phyloP scores from a whole-genome alignment of 768 basidiomycete genomes.

The Lactifluus subvellereus region DNA sequence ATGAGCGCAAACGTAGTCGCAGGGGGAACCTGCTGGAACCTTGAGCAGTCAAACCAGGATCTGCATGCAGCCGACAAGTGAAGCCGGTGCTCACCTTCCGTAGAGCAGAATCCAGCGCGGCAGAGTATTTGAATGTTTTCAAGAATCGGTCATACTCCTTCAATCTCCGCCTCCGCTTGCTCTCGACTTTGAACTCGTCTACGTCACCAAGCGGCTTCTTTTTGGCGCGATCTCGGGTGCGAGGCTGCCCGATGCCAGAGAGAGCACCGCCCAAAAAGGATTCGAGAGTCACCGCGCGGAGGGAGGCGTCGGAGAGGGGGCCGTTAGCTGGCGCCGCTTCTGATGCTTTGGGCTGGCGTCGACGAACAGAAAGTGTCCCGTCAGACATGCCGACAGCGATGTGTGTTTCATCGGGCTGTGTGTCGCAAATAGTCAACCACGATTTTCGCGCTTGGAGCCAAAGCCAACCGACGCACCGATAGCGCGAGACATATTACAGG shows the following conservation, averaged over 20 bases:
- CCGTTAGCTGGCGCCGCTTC: conserved; percentile 39
- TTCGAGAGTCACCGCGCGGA: conserved; percentile 57
- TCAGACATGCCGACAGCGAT: conserved; percentile 97
- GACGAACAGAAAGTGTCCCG: conserved; percentile 94
- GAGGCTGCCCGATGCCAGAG: conserved; percentile 51
- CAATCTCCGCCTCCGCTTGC: conserved; percentile 59
- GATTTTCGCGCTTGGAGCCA: not conserved
- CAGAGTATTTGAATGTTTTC: conserved; percentile 90
- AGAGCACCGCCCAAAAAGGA: conserved; percentile 55
- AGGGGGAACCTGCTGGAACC: conserved; percentile 67
- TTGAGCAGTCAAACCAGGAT: conserved; percentile 4
- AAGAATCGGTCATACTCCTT: conserved; percentile 86
- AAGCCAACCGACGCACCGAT: conserved; percentile 53
- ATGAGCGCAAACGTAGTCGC: conserved; percentile 85
- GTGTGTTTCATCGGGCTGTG: conserved; percentile 95
- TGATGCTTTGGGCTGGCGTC: conserved; percentile 72
- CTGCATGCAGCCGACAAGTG: not conserved
- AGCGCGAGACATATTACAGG: conserved; percentile 86
- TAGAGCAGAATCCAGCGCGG: conserved; percentile 88
- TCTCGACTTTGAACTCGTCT: conserved; percentile 76
- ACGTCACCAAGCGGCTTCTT: conserved; percentile 51
- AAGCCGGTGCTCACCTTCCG: conserved; percentile 53
- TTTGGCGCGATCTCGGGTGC: conserved; percentile 43
- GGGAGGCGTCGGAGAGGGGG: conserved; percentile 34
- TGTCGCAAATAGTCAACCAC: conserved; percentile 9